Percentiles rank a stretch among this genome's conserved stretches.
These are phyloP conservation scores for Coniochaeta pulveracea DNA, from an alignment of 2,329 filamentous ascomycete species.

Conservation along the genomic window DNA sequence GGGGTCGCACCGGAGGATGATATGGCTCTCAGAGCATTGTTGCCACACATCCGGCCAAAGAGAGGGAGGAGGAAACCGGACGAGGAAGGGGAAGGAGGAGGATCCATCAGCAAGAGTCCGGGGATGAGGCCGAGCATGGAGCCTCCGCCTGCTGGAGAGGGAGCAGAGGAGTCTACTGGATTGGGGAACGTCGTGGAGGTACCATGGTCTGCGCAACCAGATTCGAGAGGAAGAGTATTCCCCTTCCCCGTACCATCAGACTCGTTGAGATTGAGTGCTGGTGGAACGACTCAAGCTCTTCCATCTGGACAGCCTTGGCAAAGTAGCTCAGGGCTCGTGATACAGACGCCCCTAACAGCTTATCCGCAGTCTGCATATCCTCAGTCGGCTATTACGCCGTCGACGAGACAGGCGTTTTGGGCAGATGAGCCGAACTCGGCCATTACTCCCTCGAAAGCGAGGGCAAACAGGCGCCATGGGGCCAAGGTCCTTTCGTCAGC, in stretches of 20 bases:
- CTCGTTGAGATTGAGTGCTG: conserved; percentile 22
- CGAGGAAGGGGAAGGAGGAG: no score
- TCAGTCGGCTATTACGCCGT: conserved; percentile 66
- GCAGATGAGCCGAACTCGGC: conserved; percentile 65
- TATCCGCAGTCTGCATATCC: conserved; percentile 81
- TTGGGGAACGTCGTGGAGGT: conserved; percentile 40
- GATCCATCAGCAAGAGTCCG: conserved; percentile 33
- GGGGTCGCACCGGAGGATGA: conserved; percentile 81
- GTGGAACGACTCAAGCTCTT: no score
- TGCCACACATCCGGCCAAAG: conserved; percentile 62
- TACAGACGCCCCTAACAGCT: conserved; percentile 52
- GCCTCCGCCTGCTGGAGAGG: conserved; percentile 30
- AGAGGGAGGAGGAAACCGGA: conserved; percentile 53
- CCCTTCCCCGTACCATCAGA: conserved; percentile 24
- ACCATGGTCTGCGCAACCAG: conserved; percentile 35
- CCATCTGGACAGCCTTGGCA: no score
- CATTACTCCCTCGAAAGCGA: conserved; percentile 52
- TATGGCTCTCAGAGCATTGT: conserved; percentile 70
- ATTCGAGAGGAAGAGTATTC: conserved; percentile 22
- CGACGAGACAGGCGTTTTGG: conserved; percentile 40
- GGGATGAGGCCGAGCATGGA: conserved; percentile 39
- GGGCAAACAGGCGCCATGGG: conserved; percentile 55
- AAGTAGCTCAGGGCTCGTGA: no score
- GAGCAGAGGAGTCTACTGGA: conserved; percentile 14
- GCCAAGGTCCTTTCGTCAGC: conserved; percentile 81